These are phyloP conservation scores for Citrus reticulata DNA, from an alignment of 345 rosid species.

Conservation along the genomic window DNA sequence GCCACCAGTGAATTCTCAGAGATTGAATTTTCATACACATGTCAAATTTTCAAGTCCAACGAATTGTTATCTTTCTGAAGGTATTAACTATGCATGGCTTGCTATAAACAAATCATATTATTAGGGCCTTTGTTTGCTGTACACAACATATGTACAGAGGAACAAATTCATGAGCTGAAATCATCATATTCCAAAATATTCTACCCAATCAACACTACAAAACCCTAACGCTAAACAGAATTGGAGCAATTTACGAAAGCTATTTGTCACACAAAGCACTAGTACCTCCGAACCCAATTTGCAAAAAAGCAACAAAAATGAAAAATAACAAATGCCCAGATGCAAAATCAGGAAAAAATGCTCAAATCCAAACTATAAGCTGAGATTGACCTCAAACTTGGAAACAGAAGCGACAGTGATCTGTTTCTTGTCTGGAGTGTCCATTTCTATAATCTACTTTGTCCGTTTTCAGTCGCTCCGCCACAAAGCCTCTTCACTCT, in stretches of 20 bases:
- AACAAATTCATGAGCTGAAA: background rate
- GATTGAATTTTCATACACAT: background rate
- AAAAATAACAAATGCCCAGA: background rate
- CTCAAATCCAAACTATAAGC: background rate
- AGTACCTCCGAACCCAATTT: background rate
- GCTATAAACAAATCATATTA: background rate
- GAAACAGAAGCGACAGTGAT: conserved; percentile 32
- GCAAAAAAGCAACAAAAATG: background rate
- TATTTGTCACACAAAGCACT: background rate
- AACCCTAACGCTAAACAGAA: background rate
- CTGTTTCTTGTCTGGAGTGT: conserved; percentile 57
- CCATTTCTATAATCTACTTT: conserved; percentile 32
- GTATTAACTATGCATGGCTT: background rate
- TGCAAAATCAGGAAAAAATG: background rate
- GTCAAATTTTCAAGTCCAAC: background rate
- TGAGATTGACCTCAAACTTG: conserved; percentile 43
- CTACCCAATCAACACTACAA: background rate
- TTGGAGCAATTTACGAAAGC: background rate
- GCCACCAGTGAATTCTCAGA: background rate
- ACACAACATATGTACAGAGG: background rate
- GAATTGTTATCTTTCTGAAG: background rate
- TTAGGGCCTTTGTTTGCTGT: background rate
- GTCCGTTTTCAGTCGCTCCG: background rate
- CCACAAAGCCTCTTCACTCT: background rate
- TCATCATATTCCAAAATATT: background rate